Percentiles rank a stretch among this genome's conserved stretches.
These are phyloP conservation scores for Haplographium delicatum DNA, from an alignment of 495 filamentous ascomycete genomes.

Conservation along the genomic window DNA sequence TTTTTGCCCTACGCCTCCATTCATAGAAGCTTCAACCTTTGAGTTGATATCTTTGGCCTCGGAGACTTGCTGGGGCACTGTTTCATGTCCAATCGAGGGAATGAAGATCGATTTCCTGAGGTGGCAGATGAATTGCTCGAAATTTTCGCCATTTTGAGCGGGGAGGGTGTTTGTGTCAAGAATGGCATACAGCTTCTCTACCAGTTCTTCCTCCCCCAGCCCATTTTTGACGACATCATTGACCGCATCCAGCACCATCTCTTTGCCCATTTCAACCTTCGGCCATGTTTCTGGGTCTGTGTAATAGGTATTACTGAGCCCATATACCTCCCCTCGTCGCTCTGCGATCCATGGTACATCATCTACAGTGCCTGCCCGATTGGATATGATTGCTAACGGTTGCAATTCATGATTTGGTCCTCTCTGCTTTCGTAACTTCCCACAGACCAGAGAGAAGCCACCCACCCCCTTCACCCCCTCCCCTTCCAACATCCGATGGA, in stretches of 20 bases:
- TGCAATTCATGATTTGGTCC: constrained; percentile 41
- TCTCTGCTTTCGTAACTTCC: constrained; percentile 53
- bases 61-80: too few species aligned
- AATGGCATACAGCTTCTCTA: constrained; percentile 63
- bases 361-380: constrained; percentile 63
- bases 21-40: constrained; percentile 19
- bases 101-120: constrained; percentile 82
- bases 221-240: constrained; percentile 37
- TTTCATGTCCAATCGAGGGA: constrained; percentile 58
- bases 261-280: constrained; percentile 62
- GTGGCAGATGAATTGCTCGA: constrained; percentile 64
- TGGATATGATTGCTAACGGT: constrained; percentile 81
- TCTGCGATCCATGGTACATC: constrained; percentile 66
- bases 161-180: constrained; percentile 73
- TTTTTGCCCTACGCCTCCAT: constrained; percentile 21
- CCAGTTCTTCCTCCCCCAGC: constrained; percentile 56
- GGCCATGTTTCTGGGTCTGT: constrained; percentile 66
- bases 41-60: constrained; percentile 28
- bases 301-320: constrained; percentile 81
- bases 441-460: constrained; percentile 90
- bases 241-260: constrained; percentile 38
- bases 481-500: constrained; percentile 58
- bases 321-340: constrained; percentile 59
- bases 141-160: constrained; percentile 46
- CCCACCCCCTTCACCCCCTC: constrained; percentile 71